These are phyloP conservation scores for Pichia exigua DNA, from an alignment of 805 yeast species.

Conservation along the genomic window DNA sequence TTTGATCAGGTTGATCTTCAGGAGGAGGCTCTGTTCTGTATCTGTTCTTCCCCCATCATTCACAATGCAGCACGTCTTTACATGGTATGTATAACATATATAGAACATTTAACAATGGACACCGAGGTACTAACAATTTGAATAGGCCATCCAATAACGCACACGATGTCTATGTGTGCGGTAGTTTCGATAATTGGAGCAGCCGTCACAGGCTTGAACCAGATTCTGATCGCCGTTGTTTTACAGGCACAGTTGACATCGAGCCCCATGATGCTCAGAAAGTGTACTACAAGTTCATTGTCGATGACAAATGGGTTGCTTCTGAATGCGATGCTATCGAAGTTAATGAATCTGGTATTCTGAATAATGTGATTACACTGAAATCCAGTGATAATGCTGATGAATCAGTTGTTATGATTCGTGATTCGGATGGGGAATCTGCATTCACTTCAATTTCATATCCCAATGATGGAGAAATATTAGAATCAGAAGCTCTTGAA, in stretches of 20 bases:
- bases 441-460: conserved; percentile 28
- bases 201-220: conserved; percentile 36
- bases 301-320: conserved; percentile 49
- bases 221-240: conserved; percentile 30
- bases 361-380: conserved; percentile 38
- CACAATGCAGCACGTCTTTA: not conserved
- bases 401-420: conserved; percentile 14
- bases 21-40: not conserved
- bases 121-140: not conserved
- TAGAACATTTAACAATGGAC: not conserved
- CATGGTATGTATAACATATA: not conserved
- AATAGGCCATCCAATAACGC: conserved; percentile 26
- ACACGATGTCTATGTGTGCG: conserved; percentile 46
- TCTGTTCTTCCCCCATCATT: not conserved
- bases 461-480: conserved; percentile 14
- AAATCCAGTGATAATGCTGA: conserved; percentile 18
- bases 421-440: conserved; percentile 21
- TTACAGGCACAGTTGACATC: conserved; percentile 8
- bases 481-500: not conserved
- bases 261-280: not conserved
- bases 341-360: conserved; percentile 37
- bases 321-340: conserved; percentile 32
- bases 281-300: conserved; percentile 47
- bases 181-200: conserved; percentile 53
- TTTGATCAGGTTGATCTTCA: not conserved